Evolutionary conservation across 345 rosid genomes (phyloP).

Genomic region (Dipteronia sinensis): DNA sequence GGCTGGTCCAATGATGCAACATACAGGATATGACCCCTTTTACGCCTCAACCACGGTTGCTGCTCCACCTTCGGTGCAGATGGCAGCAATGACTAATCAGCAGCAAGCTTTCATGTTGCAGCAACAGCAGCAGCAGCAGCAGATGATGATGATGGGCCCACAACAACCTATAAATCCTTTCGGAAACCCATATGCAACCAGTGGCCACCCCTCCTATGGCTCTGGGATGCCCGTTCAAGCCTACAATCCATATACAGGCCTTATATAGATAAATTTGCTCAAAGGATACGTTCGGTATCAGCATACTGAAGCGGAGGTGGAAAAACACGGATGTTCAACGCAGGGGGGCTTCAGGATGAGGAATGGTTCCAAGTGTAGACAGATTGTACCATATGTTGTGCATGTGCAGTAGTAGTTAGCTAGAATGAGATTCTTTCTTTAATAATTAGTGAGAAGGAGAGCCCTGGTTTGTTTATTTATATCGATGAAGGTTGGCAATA

Average conservation of each 20-base stretch:
- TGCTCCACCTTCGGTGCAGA: constrained; percentile 68
- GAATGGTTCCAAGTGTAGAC: constrained; percentile 22
- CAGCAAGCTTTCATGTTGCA: constrained; percentile 71
- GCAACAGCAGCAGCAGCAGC: constrained; percentile 64
- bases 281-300: constrained; percentile 19
- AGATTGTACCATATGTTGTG: constrained; percentile 54
- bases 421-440: constrained; percentile 44
- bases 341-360: constrained; percentile 3
- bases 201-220: constrained; percentile 51
- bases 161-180: constrained; percentile 63
- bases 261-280: constrained; percentile 31
- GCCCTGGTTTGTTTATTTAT: constrained; percentile 32
- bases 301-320: constrained; percentile 1
- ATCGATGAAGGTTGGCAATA: constrained; percentile 30
- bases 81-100: constrained; percentile 70
- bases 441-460: constrained; percentile 36
- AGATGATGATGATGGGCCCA: constrained; percentile 69
- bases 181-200: constrained; percentile 47
- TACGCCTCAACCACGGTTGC: constrained; percentile 48
- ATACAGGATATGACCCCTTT: constrained; percentile 60
- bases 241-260: constrained; percentile 62
- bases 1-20: constrained; percentile 61
- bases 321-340: not conserved
- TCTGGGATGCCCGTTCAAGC: constrained; percentile 63
- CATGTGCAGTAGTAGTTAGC: constrained; percentile 44